These are phyloP conservation scores for Leccinellum rugosiceps DNA, from an alignment of 768 basidiomycete species.

Conservation along the genomic window DNA sequence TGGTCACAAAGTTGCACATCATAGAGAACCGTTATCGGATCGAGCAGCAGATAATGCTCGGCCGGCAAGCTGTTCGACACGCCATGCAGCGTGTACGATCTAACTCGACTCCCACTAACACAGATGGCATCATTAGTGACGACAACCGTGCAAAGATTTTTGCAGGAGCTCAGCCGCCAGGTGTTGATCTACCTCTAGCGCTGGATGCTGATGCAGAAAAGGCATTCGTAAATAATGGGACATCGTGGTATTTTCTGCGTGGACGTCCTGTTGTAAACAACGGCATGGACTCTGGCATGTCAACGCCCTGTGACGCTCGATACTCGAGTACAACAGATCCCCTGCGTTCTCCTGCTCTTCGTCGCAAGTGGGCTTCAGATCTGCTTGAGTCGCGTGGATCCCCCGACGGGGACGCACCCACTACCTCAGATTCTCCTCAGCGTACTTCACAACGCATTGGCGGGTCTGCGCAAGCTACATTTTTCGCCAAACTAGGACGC, in stretches of 20 bases:
- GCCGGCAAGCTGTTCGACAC: conserved; percentile 68
- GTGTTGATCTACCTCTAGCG: conserved; percentile 56
- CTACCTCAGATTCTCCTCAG: conserved; percentile 2
- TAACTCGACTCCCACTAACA: conserved; percentile 20
- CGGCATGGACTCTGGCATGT: conserved; percentile 30
- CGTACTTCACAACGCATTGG: conserved; percentile 6
- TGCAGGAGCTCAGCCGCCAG: conserved; percentile 22
- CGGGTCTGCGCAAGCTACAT: conserved; percentile 26
- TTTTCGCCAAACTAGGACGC: conserved; percentile 42
- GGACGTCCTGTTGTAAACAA: conserved; percentile 33
- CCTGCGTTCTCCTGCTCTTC: conserved; percentile 39
- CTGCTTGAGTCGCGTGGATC: conserved; percentile 34
- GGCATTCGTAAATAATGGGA: conserved; percentile 54
- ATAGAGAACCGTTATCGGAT: conserved; percentile 85
- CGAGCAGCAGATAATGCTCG: conserved; percentile 80
- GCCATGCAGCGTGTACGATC: conserved; percentile 40
- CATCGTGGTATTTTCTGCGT: conserved; percentile 53
- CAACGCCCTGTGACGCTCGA: conserved; percentile 31
- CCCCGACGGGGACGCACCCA: conserved; percentile 13
- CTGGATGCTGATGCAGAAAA: conserved; percentile 79
- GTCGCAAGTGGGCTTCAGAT: conserved; percentile 48
- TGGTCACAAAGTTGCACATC: conserved; percentile 73
- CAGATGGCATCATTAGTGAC: conserved; percentile 23
- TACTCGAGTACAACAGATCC: conserved; percentile 34
- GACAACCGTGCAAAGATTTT: conserved; percentile 19